These are phyloP conservation scores for Adansonia digitata DNA, from an alignment of 345 rosid genomes.

Conservation along the genomic window DNA sequence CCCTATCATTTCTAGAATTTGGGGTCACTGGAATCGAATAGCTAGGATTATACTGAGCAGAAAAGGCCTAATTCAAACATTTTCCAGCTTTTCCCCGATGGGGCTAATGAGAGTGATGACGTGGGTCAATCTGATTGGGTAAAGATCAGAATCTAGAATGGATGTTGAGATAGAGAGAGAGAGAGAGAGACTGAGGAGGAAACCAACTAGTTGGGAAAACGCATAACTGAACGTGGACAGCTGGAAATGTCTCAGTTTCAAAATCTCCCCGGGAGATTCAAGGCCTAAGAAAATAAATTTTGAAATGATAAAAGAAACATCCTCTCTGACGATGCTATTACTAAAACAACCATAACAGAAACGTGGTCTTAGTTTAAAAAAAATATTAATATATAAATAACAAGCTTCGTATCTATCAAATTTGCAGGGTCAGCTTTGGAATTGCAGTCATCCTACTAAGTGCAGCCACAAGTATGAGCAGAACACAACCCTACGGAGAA, in stretches of 20 bases:
- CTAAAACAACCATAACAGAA: too few species aligned
- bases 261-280: neutral
- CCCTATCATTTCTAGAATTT: neutral
- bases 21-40: neutral
- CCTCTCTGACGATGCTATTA: neutral
- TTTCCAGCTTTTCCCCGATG: neutral
- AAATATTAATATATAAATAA: neutral
- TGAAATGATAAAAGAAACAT: neutral
- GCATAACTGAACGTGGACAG: constrained; percentile 17
- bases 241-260: constrained; percentile 13
- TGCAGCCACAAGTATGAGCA: constrained; percentile 68
- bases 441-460: constrained; percentile 40
- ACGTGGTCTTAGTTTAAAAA: neutral
- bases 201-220: constrained; percentile 1
- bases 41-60: too few species aligned
- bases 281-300: neutral
- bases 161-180: neutral
- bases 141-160: neutral
- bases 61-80: neutral
- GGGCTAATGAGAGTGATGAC: neutral
- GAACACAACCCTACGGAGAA: constrained; percentile 46
- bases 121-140: neutral
- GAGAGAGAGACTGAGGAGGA: neutral
- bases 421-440: constrained; percentile 57
- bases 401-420: neutral